Conservation (phyloP, 2,329 filamentous ascomycete species). For the Hymenoscyphus albidus region DNA sequence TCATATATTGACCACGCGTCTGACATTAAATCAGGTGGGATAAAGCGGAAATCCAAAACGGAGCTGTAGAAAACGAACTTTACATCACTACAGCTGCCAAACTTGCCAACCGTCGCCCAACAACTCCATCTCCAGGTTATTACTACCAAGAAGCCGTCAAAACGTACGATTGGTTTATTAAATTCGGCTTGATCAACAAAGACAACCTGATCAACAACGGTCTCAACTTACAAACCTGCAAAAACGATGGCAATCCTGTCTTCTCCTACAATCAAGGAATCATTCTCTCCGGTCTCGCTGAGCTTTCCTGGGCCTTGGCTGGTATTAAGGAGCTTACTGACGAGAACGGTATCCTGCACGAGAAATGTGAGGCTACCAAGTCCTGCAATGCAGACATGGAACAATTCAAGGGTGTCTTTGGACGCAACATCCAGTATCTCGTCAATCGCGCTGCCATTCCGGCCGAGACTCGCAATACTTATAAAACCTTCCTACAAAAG, state of each 20-base stretch:
- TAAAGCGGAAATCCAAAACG: slow-evolving; percentile 50
- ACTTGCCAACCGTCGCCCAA: slow-evolving; percentile 53
- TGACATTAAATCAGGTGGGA: slow-evolving; percentile 42
- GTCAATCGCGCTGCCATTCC: slow-evolving; percentile 36
- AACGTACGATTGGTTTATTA: slow-evolving; percentile 49
- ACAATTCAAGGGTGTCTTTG: slow-evolving; percentile 72
- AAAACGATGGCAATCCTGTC: slow-evolving; percentile 42
- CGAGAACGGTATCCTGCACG: slow-evolving; percentile 47
- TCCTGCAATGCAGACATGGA: slow-evolving; percentile 45
- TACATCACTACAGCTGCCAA: slow-evolving; percentile 53
- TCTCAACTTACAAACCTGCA: slow-evolving; percentile 44
- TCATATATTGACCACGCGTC: neutral
- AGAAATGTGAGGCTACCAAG: slow-evolving; percentile 48
- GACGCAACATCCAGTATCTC: slow-evolving; percentile 59
- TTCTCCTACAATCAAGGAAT: slow-evolving; percentile 61
- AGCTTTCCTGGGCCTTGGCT: slow-evolving; percentile 51
- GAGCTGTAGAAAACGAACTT: slow-evolving; percentile 54
- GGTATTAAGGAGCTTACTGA: slow-evolving; percentile 46
- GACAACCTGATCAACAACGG: slow-evolving; percentile 52
- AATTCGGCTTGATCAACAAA: slow-evolving; percentile 44
- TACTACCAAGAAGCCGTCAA: slow-evolving; percentile 53
- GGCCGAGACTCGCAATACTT: slow-evolving; percentile 33
- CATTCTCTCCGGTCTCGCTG: slow-evolving; percentile 53
- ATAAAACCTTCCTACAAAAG: slow-evolving; percentile 50
- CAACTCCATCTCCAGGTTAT: slow-evolving; percentile 45